phyloP scores from a whole-genome alignment of 208 protist species.

The Leishmania turanica region DNA sequence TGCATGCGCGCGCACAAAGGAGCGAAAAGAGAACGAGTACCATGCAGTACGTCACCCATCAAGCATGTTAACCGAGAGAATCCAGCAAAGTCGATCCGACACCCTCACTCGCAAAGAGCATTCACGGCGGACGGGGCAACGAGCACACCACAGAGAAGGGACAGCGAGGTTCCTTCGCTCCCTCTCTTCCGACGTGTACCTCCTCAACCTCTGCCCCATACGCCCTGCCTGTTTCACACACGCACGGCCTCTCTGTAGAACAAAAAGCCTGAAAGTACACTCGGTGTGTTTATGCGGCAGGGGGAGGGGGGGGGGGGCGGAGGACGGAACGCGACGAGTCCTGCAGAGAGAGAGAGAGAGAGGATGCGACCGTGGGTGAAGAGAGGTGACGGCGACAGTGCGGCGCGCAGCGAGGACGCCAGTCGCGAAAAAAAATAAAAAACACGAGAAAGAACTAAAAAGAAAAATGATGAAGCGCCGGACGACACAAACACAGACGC shows the following conservation, averaged over 20 bases:
- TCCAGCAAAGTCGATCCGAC: background rate
- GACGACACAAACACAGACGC: background rate
- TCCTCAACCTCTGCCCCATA: background rate
- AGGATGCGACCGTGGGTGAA: background rate
- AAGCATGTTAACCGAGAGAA: background rate
- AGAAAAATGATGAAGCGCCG: background rate
- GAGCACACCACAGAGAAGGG: background rate
- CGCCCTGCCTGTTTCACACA: background rate
- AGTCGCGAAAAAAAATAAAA: background rate
- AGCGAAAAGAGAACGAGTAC: background rate
- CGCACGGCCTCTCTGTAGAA: background rate
- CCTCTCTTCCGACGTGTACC: background rate
- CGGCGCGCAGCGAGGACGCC: background rate
- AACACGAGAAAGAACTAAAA: background rate
- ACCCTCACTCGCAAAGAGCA: too few relatives aligned
- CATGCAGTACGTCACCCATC: background rate
- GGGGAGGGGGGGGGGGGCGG: background rate
- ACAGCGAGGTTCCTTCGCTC: background rate
- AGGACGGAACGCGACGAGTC: background rate
- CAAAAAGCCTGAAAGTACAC: background rate
- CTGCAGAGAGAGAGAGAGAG: background rate
- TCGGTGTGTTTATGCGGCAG: background rate
- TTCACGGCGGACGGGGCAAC: background rate
- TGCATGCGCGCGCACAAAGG: background rate
- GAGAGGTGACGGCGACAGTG: background rate